A percentile compares a stretch with the other conserved stretches of the same genome.
These are phyloP conservation scores for Phylloporus sp. DNA, from an alignment of 768 basidiomycete genomes.

Conservation along the genomic window DNA sequence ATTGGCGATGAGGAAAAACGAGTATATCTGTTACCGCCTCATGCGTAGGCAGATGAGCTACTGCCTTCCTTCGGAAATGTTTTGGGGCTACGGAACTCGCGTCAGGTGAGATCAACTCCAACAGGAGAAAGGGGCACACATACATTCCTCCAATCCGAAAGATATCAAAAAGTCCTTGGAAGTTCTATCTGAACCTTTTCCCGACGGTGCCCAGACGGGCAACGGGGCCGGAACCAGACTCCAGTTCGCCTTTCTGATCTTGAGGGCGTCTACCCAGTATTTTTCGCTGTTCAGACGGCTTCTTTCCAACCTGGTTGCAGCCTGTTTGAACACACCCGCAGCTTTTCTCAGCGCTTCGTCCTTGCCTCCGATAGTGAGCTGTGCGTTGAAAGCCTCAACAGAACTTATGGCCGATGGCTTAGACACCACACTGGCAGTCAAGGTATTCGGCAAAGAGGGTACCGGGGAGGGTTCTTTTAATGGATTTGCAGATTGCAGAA, in stretches of 20 bases:
- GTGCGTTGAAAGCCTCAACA: conserved; percentile 68
- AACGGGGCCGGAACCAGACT: conserved; percentile 75
- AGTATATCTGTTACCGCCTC: conserved; percentile 42
- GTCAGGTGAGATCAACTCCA: conserved; percentile 1
- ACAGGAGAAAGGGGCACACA: conserved; percentile 24
- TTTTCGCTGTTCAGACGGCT: conserved; percentile 58
- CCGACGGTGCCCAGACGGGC: conserved; percentile 62
- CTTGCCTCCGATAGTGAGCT: conserved; percentile 72
- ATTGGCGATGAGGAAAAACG: conserved; percentile 62
- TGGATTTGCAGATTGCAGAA: conserved; percentile 42
- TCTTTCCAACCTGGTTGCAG: conserved; percentile 66
- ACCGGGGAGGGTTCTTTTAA: conserved; percentile 33
- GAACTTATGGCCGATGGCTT: conserved; percentile 65
- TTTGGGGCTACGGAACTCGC: conserved; percentile 49
- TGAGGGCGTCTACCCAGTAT: conserved; percentile 82
- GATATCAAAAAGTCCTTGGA: conserved; percentile 79
- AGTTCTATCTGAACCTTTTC: conserved; percentile 76
- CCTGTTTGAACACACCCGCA: conserved; percentile 62
- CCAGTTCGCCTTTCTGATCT: conserved; percentile 76
- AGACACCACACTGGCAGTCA: conserved; percentile 62
- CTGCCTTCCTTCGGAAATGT: conserved; percentile 60
- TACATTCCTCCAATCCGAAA: conserved; percentile 81
- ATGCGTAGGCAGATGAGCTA: conserved; percentile 61
- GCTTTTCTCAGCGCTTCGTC: conserved; percentile 77
- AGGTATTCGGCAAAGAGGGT: conserved; percentile 29